Conservation (phyloP, 140 eudicot species). For the Cichorium intybus region DNA sequence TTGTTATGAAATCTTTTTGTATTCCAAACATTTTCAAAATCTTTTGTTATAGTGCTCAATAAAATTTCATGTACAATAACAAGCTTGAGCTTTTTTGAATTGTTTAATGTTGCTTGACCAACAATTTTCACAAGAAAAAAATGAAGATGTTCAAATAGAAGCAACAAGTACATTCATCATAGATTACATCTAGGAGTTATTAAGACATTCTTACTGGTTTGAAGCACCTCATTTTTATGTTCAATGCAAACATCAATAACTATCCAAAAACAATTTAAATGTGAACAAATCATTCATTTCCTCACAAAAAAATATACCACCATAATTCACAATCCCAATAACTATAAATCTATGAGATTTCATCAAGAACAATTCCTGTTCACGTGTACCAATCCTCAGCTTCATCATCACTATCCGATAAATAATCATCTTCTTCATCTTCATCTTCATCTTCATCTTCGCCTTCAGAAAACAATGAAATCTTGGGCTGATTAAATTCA, state of each 20-base stretch:
- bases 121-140: no score
- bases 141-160: neutral
- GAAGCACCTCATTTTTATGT: neutral
- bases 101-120: no score
- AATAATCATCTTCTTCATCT: conserved; percentile 43
- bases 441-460: conserved; percentile 33
- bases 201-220: neutral
- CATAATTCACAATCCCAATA: neutral
- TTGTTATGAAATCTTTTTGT: no score
- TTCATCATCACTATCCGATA: conserved; percentile 61
- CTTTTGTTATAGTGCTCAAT: no score
- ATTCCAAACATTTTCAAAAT: no score
- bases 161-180: neutral
- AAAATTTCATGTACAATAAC: no score
- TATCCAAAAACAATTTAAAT: no score
- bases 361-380: neutral
- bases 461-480: conserved; percentile 56
- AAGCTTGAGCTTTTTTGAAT: neutral
- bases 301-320: neutral
- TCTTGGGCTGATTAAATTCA: conserved; percentile 30
- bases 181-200: neutral
- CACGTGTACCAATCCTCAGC: conserved; percentile 35
- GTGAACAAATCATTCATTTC: neutral
- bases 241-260: neutral
- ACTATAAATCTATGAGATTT: neutral